Percentiles rank a stretch among this genome's conserved stretches.
Conservation (phyloP, 805 yeast genomes). For the Kazachstania psychrophila region DNA sequence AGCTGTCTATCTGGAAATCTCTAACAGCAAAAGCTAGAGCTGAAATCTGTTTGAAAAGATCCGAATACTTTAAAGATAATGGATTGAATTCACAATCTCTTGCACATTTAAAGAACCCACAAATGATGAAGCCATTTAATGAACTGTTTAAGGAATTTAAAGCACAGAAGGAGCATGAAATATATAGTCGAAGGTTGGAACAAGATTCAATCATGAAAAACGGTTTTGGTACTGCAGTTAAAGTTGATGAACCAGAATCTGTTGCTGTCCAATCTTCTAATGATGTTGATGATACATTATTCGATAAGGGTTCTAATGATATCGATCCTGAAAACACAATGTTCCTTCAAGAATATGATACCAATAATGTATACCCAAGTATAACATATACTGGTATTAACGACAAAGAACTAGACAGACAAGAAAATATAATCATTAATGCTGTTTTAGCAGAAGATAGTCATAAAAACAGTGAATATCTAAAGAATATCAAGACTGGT, state of each 20-base stretch:
- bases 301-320: constrained; percentile 35
- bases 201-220: constrained; percentile 35
- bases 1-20: constrained; percentile 75
- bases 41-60: constrained; percentile 59
- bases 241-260: constrained; percentile 28
- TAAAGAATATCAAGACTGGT: constrained; percentile 43
- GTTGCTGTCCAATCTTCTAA: constrained; percentile 1
- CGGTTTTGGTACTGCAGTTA: constrained; percentile 25
- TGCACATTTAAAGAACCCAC: constrained; percentile 58
- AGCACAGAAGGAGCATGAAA: constrained; percentile 25
- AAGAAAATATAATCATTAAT: constrained; percentile 39
- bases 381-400: constrained; percentile 45
- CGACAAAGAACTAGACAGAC: constrained; percentile 36
- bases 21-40: constrained; percentile 72
- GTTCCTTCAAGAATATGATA: constrained; percentile 73
- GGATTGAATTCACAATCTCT: constrained; percentile 56
- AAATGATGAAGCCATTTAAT: constrained; percentile 53
- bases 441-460: constrained; percentile 31
- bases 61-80: constrained; percentile 52
- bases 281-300: constrained; percentile 5
- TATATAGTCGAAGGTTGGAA: constrained; percentile 21
- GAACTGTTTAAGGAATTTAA: constrained; percentile 25
- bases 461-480: constrained; percentile 27
- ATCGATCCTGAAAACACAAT: constrained; percentile 49
- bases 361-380: constrained; percentile 70